Evolutionary conservation across 2,329 filamentous ascomycete genomes (phyloP), one percentile per base, ranked within the genome.

Genomic region (Fusarium odoratissimum): DNA sequence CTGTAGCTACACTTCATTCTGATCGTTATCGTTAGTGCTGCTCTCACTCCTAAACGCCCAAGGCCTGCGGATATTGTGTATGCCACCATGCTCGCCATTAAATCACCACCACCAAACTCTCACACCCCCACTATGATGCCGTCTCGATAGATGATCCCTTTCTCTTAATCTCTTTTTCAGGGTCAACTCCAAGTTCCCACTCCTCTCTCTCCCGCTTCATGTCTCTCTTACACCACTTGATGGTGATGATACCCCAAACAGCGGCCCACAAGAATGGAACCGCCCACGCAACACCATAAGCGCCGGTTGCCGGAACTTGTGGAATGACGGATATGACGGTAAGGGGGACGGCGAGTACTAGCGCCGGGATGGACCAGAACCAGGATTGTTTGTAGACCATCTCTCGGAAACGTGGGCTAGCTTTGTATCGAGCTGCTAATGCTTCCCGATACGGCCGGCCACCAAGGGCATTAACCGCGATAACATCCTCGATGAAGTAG

Each of bases 401-500:
- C 37, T 80, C 76, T 38, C 79, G 79, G 68, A 85, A 85, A 8
- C 82, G 79, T 13, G 82, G 82, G 66, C 82, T 83, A 9, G 83
- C 82, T 60, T 80, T 78, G 68, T 84, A 85, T 28, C 83, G 78
- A 13, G 83, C 83, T 28, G 83, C 80, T 31, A 83, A 75, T 14
- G 83, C 83, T 60, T 84, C 82, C 46, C 83, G 80, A 48, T 81
- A 85, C 1, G 82, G 82, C 40, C 81, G 79, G n/a, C 82, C 82
- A 14, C 89, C 90, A 7, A 85, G 87, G 25, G 89, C 91, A 76
- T 92, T 91, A 44, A 93, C 91, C 8, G 89, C 90, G 19, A 91
- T 86, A 30, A 92, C 86, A 74, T 93, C 91, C 79, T 93, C 91
- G 31, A 92, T 88, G 35, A 92, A 84, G 55, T 91, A 91, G 73